Evolutionary conservation across 2,329 filamentous ascomycete genomes (phyloP), one percentile per base, ranked within the genome.

Genomic region (Aspergillus sp.): DNA sequence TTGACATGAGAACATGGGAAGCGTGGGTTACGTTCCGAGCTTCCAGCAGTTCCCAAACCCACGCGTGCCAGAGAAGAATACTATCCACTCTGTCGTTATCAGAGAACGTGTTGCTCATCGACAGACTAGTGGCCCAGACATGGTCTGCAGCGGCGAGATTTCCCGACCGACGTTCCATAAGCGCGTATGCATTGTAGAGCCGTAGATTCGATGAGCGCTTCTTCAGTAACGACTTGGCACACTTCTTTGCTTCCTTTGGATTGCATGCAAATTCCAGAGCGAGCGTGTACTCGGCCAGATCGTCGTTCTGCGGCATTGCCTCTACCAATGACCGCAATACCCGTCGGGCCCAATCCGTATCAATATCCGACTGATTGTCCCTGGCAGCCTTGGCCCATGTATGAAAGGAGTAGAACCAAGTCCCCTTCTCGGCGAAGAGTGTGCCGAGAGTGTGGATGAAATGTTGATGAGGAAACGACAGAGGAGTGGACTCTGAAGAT

Each of bases 141-240:
- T 82, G 84, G 19, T 78, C 73, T 4, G 87, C 85, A 44, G 83
- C 74, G 0, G 82, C 76, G 1, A 65, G 59, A 20, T 87, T 85
- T 0, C 79, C 82, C 26, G 79, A 79, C 1, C 76, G 74, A 58
- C 73, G 78, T 68, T 95, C 89, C 3, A 90, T 82, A 13, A 90
- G 72, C 0, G 87, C 89, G 64, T 93, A 95, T 0, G 85, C 83
- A 59, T 90, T 88, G 70, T 95, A 96, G 0, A 96, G 75, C 13
- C 78, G 75, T 3, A 89, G 67, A 60, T 84, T 87, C 1, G 82
- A 77, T 0, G 85, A 77, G 50, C 83, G 81, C 45, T 78, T 79
- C 64, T 88, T 93, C n/a, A 96, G 71, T 0, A 95, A 74, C 6
- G 73, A 71, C 62, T 90, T 95, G 0, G 90, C 89, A 6, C 80